phyloP scores from a whole-genome alignment of 331 rosid species.

The Phaseolus coccineus region DNA sequence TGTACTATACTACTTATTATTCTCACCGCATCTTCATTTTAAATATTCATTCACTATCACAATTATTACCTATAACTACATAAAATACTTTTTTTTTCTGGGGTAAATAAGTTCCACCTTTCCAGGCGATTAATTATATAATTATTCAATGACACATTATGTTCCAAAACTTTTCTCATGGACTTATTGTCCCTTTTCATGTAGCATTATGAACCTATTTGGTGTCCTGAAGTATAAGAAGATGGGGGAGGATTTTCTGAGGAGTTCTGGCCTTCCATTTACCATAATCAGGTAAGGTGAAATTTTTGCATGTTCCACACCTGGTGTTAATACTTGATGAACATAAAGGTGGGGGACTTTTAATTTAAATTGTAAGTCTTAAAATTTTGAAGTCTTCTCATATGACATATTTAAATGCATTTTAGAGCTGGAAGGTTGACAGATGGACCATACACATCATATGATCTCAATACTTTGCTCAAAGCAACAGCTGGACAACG shows the following conservation, averaged over 20 bases:
- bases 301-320: slow-evolving; percentile 16
- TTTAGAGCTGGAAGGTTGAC: slow-evolving; percentile 92
- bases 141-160: slow-evolving; percentile 1
- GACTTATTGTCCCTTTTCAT: slow-evolving; percentile 13
- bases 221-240: slow-evolving; percentile 95
- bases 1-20: background rate
- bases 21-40: background rate
- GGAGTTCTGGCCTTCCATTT: slow-evolving; percentile 81
- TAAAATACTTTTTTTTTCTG: background rate
- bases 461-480: slow-evolving; percentile 92
- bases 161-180: background rate
- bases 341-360: slow-evolving; percentile 22
- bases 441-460: slow-evolving; percentile 97
- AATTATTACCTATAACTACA: background rate
- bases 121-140: slow-evolving; percentile 21
- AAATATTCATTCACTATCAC: background rate
- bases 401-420: slow-evolving; percentile 33
- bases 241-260: slow-evolving; percentile 93
- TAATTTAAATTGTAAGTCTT: slow-evolving; percentile 6
- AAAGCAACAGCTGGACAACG: slow-evolving; percentile 94
- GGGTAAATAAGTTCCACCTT: background rate
- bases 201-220: slow-evolving; percentile 90
- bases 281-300: slow-evolving; percentile 83
- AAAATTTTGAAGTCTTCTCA: slow-evolving; percentile 24
- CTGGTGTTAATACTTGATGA: slow-evolving; percentile 23